Evolutionary conservation across 441 rosid genomes (phyloP).

Genomic region (Gossypium trilobum): DNA sequence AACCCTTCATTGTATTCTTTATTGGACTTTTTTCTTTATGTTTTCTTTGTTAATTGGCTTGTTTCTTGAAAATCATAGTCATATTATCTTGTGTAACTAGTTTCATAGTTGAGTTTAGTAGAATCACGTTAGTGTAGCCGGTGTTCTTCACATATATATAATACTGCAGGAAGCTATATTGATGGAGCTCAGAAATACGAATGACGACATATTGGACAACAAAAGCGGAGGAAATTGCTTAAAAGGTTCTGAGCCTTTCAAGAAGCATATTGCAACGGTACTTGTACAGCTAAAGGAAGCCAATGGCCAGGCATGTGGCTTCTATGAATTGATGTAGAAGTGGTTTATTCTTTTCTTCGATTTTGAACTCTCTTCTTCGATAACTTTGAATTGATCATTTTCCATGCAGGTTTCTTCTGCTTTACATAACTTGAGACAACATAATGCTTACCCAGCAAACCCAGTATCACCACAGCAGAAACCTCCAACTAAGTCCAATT

Average conservation of each 20-base stretch:
- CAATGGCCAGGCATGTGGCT: constrained; percentile 55
- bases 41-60: neutral
- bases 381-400: constrained; percentile 17
- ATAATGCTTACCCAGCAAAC: constrained; percentile 26
- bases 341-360: constrained; percentile 5
- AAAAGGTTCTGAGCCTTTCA: constrained; percentile 52
- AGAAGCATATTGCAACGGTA: constrained; percentile 59
- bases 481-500: constrained; percentile 25
- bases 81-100: neutral
- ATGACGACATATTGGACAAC: constrained; percentile 41
- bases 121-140: neutral
- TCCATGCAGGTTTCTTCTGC: constrained; percentile 49
- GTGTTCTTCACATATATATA: neutral
- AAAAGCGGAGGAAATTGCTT: constrained; percentile 37
- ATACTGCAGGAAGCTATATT: constrained; percentile 32
- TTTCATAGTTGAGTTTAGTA: neutral
- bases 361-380: constrained; percentile 8
- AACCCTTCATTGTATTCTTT: neutral
- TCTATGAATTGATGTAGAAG: constrained; percentile 20
- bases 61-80: neutral
- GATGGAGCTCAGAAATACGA: constrained; percentile 48
- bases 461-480: constrained; percentile 38
- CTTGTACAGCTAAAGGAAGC: constrained; percentile 60
- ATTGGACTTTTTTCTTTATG: neutral
- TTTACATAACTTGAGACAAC: constrained; percentile 31